Base-by-base conservation (phyloP, 2,329 filamentous ascomycete species). In the Xylariaceae sp. region DNA sequence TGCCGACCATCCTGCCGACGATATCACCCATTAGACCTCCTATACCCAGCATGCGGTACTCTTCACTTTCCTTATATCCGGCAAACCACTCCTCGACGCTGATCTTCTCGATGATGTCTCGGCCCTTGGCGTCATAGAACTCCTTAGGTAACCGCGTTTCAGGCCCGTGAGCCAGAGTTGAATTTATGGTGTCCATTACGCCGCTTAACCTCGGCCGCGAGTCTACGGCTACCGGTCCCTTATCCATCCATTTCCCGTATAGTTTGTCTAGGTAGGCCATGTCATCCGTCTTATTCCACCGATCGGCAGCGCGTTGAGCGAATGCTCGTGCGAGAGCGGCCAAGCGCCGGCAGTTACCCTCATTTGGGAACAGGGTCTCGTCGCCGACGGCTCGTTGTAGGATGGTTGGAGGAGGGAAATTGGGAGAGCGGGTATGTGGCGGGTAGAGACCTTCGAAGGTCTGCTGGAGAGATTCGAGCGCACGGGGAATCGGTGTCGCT, bases 111-210 rank as follows among this genome's bases (percentile, higher is more conserved):
- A 93, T 80, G 49, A 90, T 85, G 3, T 75, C 73, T 40, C 81
- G 76, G 4, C 77, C 81, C 60, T 83, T 85, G 16, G 75, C 63
- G 60, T 96, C 89, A 67, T 97, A 97, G 66, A 98, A 97, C 52
- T 90, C 86, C 8, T 76, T 73, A 0, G 93, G 93, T 3, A 97
- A 76, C 37, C 77, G 82, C 0, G 91, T 96, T 10, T 79, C 77
- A 0, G 86, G 80, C 0, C 88, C 88, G 63, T 97, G 93, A 2
- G 91, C 92, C 11, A 86, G 74, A 0, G 89, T 95, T 6, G 88
- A 82, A 63, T 96, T 97, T 60, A 97, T 79, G 0, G 88, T 93
- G 68, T 98, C 93, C 86, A 95, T 89, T 58, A 98, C 85, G 42
- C 93, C 93, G 5, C 83, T 90, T 11, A 97, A 74, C 36, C 91